Evolutionary conservation across 2,329 filamentous ascomycete species (phyloP), one percentile per base, ranked within the genome.

Genomic region (Ophiostoma quercus): DNA sequence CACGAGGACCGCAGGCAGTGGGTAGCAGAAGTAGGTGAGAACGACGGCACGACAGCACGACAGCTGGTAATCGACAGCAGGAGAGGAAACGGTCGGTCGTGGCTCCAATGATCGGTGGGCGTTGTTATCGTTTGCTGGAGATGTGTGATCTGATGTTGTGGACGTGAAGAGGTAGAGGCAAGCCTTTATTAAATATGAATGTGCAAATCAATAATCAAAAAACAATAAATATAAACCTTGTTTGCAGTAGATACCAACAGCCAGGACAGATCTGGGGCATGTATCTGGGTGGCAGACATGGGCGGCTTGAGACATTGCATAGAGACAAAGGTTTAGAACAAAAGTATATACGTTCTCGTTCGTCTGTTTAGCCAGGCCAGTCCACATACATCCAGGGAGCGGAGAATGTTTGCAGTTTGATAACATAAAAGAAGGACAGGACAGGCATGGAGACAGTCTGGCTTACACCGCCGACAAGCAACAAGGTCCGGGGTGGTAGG

Each of bases 101-200:
- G 47, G 51, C n/a, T 37, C 37, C n/a, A 62, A 67, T 29, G 11
- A 39, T 19, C 19, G 37, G 2, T 11, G 16, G 16, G 5, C 12
- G 25, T 62, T 62, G 57, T 62, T 62, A 29, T 62, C 57, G 57
- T 62, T 32, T 62, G 25, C 57, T 25, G 57, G 2, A 32, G 51
- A 57, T 57, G 51, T 57, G 51, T 57, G 51, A 57, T 57, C 16
- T 6, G 34, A 25, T 14, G 57, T 62, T 62, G 57, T 62, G 57
- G 16, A 32, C 12, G 57, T 62, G 11, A 25, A 25, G 51, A 25
- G 51, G n/a, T 57, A 11, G 25, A 41, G 1, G 39, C 11, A 14
- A 9, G 9, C 4, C 39, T 41, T 41, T 41, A 41, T 41, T 9
- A 41, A 41, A 41, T 41, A 41, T 41, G 1, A 12, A 14, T 3